These are phyloP conservation scores for Puccinia polysora DNA, from an alignment of 1,284 basidiomycete species.

Conservation along the genomic window DNA sequence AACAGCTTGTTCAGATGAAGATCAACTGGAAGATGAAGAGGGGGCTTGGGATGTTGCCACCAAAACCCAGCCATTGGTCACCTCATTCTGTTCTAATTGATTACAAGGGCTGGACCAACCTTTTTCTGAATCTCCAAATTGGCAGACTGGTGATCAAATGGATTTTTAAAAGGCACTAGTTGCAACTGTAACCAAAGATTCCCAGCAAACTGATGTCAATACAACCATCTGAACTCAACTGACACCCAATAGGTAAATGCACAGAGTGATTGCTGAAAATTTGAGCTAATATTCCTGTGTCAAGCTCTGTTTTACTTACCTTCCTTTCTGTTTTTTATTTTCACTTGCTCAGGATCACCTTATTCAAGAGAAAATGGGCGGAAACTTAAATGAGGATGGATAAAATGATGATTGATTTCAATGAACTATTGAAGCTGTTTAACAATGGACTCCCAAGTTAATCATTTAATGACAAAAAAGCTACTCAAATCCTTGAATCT, in stretches of 20 bases:
- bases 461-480: slow-evolving; percentile 58
- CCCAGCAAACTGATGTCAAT: slow-evolving; percentile 15
- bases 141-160: slow-evolving; percentile 5
- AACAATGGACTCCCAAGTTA: slow-evolving; percentile 68
- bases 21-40: slow-evolving; percentile 46
- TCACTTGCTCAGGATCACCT: slow-evolving; percentile 59
- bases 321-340: slow-evolving; percentile 47
- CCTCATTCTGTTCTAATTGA: slow-evolving; percentile 46
- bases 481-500: slow-evolving; percentile 56
- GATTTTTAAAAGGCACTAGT: slow-evolving; percentile 2
- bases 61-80: slow-evolving; percentile 44
- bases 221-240: slow-evolving; percentile 3
- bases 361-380: slow-evolving; percentile 72
- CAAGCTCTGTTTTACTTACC: slow-evolving; percentile 42
- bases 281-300: slow-evolving; percentile 16
- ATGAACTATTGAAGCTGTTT: slow-evolving; percentile 67
- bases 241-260: slow-evolving; percentile 18
- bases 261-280: not conserved
- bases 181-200: slow-evolving; percentile 7
- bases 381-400: slow-evolving; percentile 66
- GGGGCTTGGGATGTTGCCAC: slow-evolving; percentile 45
- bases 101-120: slow-evolving; percentile 47
- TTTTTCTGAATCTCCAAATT: slow-evolving; percentile 28
- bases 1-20: slow-evolving; percentile 38
- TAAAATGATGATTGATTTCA: slow-evolving; percentile 64